A percentile compares a stretch with the other conserved stretches of the same genome.
phyloP scores from a whole-genome alignment of 2,329 filamentous ascomycete genomes.

The Colletotrichum acutatum region DNA sequence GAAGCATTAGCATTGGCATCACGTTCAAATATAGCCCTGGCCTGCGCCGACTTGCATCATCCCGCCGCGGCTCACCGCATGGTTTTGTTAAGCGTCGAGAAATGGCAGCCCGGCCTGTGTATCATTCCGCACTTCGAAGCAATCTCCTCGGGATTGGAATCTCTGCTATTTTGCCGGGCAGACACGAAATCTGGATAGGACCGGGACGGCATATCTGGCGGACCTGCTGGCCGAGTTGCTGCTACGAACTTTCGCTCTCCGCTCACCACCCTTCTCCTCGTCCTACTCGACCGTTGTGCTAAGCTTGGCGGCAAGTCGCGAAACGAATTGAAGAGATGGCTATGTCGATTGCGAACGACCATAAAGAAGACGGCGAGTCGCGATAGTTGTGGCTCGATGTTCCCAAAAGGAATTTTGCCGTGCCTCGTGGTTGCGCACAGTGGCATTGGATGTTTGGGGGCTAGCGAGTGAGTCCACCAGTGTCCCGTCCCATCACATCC shows the following conservation, averaged over 20 bases:
- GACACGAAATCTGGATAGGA: constrained; percentile 19
- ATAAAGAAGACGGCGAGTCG: neutral
- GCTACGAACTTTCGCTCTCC: neutral
- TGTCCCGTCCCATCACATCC: constrained; percentile 14
- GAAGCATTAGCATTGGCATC: constrained; percentile 10
- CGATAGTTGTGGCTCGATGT: constrained; percentile 10
- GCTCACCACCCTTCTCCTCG: neutral
- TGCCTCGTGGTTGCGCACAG: neutral
- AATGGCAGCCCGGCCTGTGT: neutral
- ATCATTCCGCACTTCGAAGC: neutral
- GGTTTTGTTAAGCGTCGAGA: constrained; percentile 3
- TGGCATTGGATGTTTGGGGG: neutral
- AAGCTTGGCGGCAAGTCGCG: neutral
- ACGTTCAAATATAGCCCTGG: constrained; percentile 10
- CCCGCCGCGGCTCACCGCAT: constrained; percentile 15
- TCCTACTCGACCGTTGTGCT: neutral
- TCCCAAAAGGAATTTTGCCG: neutral
- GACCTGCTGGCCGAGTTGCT: constrained; percentile 1
- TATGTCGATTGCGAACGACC: neutral
- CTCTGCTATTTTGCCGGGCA: neutral
- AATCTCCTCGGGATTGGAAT: constrained; percentile 18
- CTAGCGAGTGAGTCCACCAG: neutral
- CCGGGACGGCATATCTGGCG: constrained; percentile 24
- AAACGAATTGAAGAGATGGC: neutral
- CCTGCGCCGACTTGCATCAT: constrained; percentile 22